Evolutionary conservation across 768 basidiomycete species (phyloP), one percentile per base, ranked within the genome.

Genomic region (Leccinum variicolor): DNA sequence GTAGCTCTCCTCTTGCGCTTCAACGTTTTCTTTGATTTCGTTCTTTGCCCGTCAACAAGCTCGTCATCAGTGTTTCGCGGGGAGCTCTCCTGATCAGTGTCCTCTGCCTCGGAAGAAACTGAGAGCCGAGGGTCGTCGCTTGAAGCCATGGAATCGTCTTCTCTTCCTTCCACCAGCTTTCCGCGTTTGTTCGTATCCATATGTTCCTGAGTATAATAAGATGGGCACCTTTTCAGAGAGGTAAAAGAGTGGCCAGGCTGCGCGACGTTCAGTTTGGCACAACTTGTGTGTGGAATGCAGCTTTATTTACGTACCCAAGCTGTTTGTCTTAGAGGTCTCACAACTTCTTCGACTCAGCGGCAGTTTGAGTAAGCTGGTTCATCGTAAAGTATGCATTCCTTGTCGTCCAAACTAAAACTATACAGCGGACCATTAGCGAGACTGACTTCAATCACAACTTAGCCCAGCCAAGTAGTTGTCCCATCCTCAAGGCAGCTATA

Each of bases 1-100:
- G 90, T 90, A 23, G 92, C 92, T 56, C 92, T 79, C 31, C 88
- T 81, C 79, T 92, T 94, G 64, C 92, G 82, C 72, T 94, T 94
- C 53, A 82, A 73, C 0, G 91, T 94, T 71, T 91, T 87, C 56
- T 81, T 84, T 15, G 91, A 92, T 71, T 92, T 92, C 66, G 74
- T 68, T 46, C 69, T 73, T 63, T 83, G 81, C 52, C 81, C 69
- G 3, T 73, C 74, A 15, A 78, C 78, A 50, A 90, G 83, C 66
- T 90, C 87, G 62, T 87, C 86, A 9, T 83, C 85, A 19, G 84
- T 86, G 64, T 85, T 79, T 19, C 69, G 69, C 19, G 73, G 13
- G 10, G 11, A 75, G 39, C 54, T 62, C 34, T 60, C 65, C 49
- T 68, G 64, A 60, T 72, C 62, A 31, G 41, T 25, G 31, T 61